Conservation (phyloP, 2,329 filamentous ascomycete genomes). For the Xylariaceae sp. region DNA sequence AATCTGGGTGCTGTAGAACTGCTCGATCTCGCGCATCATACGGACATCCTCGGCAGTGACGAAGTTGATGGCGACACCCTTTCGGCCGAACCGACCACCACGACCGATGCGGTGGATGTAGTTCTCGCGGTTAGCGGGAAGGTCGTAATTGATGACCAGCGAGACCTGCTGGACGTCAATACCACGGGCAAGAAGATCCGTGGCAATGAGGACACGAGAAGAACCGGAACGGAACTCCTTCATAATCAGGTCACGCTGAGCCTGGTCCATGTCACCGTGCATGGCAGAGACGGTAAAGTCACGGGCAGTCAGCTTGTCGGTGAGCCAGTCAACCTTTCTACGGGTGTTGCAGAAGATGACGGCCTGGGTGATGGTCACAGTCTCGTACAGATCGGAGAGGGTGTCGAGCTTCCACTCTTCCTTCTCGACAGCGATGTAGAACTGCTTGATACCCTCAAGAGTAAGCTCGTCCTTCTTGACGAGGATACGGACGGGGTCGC, state of each 20-base stretch:
- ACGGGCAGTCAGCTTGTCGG: conserved; percentile 95
- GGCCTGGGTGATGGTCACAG: conserved; percentile 97
- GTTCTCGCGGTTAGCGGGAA: conserved; percentile 98
- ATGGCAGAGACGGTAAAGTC: conserved; percentile 99
- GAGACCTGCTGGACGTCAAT: conserved; percentile 99
- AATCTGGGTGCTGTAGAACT: conserved; percentile 99
- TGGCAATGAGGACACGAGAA: conserved; percentile 97
- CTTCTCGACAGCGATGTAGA: conserved; percentile 99
- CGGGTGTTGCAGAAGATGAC: conserved; percentile 99
- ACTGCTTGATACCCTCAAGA: conserved; percentile 99
- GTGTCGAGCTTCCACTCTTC: conserved; percentile 99
- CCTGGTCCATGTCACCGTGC: conserved; percentile 99
- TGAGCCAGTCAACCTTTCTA: conserved; percentile 99
- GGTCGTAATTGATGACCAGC: conserved; percentile 99
- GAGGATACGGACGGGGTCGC: conserved; percentile 95
- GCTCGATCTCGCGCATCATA: conserved; percentile 99
- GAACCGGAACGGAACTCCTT: conserved; percentile 99
- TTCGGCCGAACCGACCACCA: conserved; percentile 98
- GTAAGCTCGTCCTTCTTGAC: conserved; percentile 99
- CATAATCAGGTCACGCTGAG: conserved; percentile 98
- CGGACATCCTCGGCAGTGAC: conserved; percentile 98
- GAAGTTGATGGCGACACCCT: conserved; percentile 99
- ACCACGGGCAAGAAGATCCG: conserved; percentile 95
- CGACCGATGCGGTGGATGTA: conserved; percentile 99
- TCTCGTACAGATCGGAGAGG: conserved; percentile 98